Evolutionary conservation across 2,329 filamentous ascomycete species (phyloP), one percentile per base, ranked within the genome.

Genomic region (Phaeomoniella chlamydospora): DNA sequence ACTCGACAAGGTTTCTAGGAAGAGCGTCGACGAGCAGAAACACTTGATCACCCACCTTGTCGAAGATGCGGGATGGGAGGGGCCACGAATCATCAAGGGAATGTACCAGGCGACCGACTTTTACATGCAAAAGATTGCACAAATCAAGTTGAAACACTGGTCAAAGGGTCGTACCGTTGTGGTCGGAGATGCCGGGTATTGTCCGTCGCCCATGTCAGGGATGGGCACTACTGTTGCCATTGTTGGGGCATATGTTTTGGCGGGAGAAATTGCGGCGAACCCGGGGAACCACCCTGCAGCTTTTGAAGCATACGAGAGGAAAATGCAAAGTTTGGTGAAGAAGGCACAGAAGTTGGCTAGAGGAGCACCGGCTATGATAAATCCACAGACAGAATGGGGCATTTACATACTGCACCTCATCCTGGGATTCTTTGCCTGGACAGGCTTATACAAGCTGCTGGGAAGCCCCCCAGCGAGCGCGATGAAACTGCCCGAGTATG

Each of bases 81-180:
- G 46, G 0, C 47, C 55, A 2, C 49, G 57, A 1, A 45, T 60
- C 2, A 30, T 67, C 0, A 39, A 50, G 6, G 60, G 47, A 2
- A 63, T 68, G 61, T 45, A 55, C 22, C 47, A 42, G 1, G 46
- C 55, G 0, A 44, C 58, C 0, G 58, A 67, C 37, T 68, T 65
- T 43, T 68, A 67, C 44, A 58, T 57, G 38, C 55, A 63, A 22
- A 51, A 58, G 4, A 40, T 52, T 16, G 51, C 43, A 2, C 50
- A 52, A 38, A 45, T 51, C 4, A 43, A 50, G 13, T 41, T 56
- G 36, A 45, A 52, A 2, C 46, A 34, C 3, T 58, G 58, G 52
- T 52, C 43, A 12, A 50, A 49, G 3, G 59, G 44, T 0, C 37
- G 49, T 10, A 43, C 48, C 4, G 48, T 42, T 1, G 32, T 54